Percentiles rank a stretch among this genome's conserved stretches.
Evolutionary conservation across 2,329 filamentous ascomycete genomes (phyloP).

Genomic region (Blastomyces gilchristii): DNA sequence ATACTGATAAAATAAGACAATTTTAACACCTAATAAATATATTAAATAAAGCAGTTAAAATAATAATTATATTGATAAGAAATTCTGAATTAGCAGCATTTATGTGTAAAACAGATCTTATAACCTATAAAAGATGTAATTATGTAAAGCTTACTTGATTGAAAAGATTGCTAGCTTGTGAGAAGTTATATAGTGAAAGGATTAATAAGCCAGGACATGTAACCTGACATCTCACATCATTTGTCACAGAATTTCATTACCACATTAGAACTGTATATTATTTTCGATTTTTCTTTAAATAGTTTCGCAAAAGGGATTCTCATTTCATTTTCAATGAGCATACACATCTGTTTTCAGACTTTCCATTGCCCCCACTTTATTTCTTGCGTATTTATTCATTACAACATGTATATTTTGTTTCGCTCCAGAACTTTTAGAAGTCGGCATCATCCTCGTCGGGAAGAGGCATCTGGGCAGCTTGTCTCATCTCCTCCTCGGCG

Average conservation of each 20-base stretch:
- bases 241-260: conserved; percentile 1
- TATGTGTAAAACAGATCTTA: too few species aligned
- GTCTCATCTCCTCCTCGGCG: conserved; percentile 82
- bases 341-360: neutral
- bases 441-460: conserved; percentile 84
- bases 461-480: conserved; percentile 70
- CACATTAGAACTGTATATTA: conserved; percentile 1
- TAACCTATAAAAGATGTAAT: too few species aligned
- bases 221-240: too few species aligned
- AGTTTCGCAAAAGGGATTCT: neutral
- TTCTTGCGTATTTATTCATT: conserved; percentile 3
- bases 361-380: neutral
- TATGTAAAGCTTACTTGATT: too few species aligned
- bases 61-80: too few species aligned
- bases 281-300: neutral
- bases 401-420: conserved; percentile 5
- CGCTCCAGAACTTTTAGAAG: conserved; percentile 28
- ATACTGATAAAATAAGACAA: too few species aligned
- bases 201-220: too few species aligned
- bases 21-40: too few species aligned
- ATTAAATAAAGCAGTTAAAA: too few species aligned
- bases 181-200: too few species aligned
- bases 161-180: too few species aligned
- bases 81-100: too few species aligned
- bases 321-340: neutral